Evolutionary conservation across 1,284 basidiomycete genomes (phyloP), one percentile per base, ranked within the genome.

Genomic region (Cutaneotrichosporon sp.): DNA sequence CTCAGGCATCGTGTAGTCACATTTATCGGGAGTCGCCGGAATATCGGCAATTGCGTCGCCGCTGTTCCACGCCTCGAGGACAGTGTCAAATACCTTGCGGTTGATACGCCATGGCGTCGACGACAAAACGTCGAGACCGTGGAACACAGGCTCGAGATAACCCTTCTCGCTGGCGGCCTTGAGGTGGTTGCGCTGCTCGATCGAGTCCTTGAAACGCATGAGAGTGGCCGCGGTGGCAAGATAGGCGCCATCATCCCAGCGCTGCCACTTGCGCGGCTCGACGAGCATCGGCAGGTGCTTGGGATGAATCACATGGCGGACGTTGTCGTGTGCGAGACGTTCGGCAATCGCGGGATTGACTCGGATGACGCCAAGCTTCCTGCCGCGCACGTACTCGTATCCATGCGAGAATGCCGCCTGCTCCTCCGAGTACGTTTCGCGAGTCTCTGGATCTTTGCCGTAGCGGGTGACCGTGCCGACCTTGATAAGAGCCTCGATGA

Each of bases 201-300:
- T 73, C 16, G 84, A 88, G 47, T 96, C 90, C 73, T 96, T 96
- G 78, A 86, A 92, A 4, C 93, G 88, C 91, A 97, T 97, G 29
- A 84, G 85, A 14, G 76, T 75, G 14, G 82, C 88, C 85, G 60
- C 16, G 19, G 52, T 44, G 55, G 83, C 82, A 29, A 93, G 76
- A 72, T 97, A 97, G 2, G 87, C 90, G 14, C 94, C 96, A 37
- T 86, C 79, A 55, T 88, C 82, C 64, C 85, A 81, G 52, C 78
- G 79, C 1, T 87, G 71, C 94, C 94, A 98, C 0, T 88, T 88
- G 62, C 85, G 85, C 1, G 96, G 94, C 54, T 85, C 85, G 20
- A 96, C 83, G 2, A 98, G 80, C 94, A 98, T 98, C 8, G 94
- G 94, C 41, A 98, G 79, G 71, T 96, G 90, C 8, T 93, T 87